Evolutionary conservation across 495 filamentous ascomycete genomes (phyloP), one percentile per base, ranked within the genome.

Genomic region (Achaetomiella virescens): DNA sequence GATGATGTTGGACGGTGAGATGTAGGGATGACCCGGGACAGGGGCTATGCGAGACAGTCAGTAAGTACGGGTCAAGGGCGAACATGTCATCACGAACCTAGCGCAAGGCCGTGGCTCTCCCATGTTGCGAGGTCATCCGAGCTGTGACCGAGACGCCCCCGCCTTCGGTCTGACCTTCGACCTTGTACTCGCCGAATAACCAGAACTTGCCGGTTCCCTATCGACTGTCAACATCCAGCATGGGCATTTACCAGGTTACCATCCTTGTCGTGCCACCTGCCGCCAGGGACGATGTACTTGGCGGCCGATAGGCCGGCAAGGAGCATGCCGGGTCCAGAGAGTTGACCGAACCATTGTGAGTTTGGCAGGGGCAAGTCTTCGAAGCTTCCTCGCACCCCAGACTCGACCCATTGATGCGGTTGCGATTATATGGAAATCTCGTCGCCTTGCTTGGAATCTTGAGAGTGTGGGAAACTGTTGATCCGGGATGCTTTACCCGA

Each of bases 111-210:
- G 52, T 75, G 69, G 33, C 45, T 59, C 15, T 63, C 61, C 72
- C 74, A 77, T 8, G 69, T 75, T 29, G 68, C 70, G 18, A 77
- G 51, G 41, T 75, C 73, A 10, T 64, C 56, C 1, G 72, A 75
- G 48, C 66, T 70, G 60, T 77, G 5, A 71, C 71, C 1, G 68
- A 67, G 9, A 77, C 63, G 20, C 74, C 74, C 2, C 65, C 72
- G 15, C 74, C 74, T 57, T 77, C 74, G 33, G 53, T 61, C n/a
- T 72, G 69, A 1, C 64, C 70, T 45, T 74, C 55, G 18, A 63
- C 54, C 63, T 77, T 77, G 61, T 75, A 72, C 61, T 77, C 74
- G 35, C 74, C 74, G 43, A 77, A 77, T 59, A 61, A 62, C 63
- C 65, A 77, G 54, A 72, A 77, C 48, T 63, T 75, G 18, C 68